A percentile compares a stretch with the other conserved stretches of the same genome.
phyloP scores from a whole-genome alignment of 2,329 filamentous ascomycete species.

The Aspergillus hortae region DNA sequence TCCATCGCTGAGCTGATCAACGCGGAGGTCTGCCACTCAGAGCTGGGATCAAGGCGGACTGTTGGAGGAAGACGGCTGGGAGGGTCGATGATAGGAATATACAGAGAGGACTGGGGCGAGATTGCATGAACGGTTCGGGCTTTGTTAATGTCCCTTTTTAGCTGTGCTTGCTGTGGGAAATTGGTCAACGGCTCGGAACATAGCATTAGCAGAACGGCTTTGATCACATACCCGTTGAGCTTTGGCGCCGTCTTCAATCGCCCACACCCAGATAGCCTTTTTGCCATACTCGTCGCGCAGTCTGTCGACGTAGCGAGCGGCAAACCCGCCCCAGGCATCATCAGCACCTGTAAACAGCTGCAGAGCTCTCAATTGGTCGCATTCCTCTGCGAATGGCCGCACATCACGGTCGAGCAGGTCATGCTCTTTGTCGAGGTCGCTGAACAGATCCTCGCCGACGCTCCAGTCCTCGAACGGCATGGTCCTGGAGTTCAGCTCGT shows the following conservation, averaged over 20 bases:
- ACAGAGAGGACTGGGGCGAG: conserved; percentile 67
- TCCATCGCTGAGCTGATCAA: conserved; percentile 75
- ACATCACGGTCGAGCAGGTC: conserved; percentile 90
- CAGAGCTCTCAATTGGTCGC: conserved; percentile 84
- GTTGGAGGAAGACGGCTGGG: conserved; percentile 55
- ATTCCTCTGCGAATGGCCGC: conserved; percentile 84
- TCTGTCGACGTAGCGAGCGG: conserved; percentile 68
- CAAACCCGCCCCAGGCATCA: conserved; percentile 79
- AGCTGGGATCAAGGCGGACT: conserved; percentile 59
- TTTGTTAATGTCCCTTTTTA: conserved; percentile 67
- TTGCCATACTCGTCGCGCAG: conserved; percentile 91
- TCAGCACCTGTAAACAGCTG: conserved; percentile 71
- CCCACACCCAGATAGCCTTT: conserved; percentile 82
- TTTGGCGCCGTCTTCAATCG: conserved; percentile 62
- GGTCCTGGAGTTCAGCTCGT: conserved; percentile 73
- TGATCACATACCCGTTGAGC: conserved; percentile 50
- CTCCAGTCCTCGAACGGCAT: conserved; percentile 79
- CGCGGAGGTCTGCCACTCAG: conserved; percentile 76
- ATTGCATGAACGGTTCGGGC: conserved; percentile 69
- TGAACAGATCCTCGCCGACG: conserved; percentile 72
- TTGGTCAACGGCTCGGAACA: not conserved
- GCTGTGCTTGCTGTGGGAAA: conserved; percentile 49
- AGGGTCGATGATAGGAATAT: conserved; percentile 69
- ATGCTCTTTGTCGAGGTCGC: conserved; percentile 69
- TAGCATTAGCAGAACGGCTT: not conserved